These are phyloP conservation scores for Tilletia walkeri DNA, from an alignment of 1,284 basidiomycete species.

Conservation along the genomic window DNA sequence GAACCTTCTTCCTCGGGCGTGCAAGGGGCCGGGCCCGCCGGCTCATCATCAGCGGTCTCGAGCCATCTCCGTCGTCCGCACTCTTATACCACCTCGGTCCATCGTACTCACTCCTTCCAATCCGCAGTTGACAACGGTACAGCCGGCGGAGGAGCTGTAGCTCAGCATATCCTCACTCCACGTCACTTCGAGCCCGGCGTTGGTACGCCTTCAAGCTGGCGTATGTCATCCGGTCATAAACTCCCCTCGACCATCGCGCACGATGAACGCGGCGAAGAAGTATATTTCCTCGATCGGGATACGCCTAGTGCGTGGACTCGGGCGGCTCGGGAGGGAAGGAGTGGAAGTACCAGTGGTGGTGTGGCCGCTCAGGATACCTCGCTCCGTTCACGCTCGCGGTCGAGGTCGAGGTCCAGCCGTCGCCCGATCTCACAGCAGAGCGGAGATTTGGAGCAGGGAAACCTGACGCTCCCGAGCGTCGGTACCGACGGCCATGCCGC, in stretches of 20 bases:
- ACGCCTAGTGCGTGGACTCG: conserved; percentile 1
- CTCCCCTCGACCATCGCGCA: conserved; percentile 18
- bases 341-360: not conserved
- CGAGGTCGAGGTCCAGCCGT: not conserved
- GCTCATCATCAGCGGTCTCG: too few species aligned
- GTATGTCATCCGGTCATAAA: conserved; percentile 38
- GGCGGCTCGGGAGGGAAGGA: not conserved
- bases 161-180: not conserved
- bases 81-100: too few species aligned
- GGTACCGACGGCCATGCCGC: not conserved
- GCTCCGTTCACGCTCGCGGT: not conserved
- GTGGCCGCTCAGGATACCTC: too few species aligned
- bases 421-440: not conserved
- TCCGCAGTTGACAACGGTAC: too few species aligned
- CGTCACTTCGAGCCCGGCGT: conserved; percentile 1
- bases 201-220: conserved; percentile 22
- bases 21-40: too few species aligned
- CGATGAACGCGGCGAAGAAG: not conserved
- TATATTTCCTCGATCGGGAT: conserved; percentile 5
- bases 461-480: not conserved
- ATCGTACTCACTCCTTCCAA: too few species aligned
- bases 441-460: not conserved
- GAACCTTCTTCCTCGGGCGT: too few species aligned
- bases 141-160: too few species aligned
- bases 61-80: too few species aligned